These are phyloP conservation scores for Omphalotus olearius DNA, from an alignment of 1,284 basidiomycete genomes.

Conservation along the genomic window DNA sequence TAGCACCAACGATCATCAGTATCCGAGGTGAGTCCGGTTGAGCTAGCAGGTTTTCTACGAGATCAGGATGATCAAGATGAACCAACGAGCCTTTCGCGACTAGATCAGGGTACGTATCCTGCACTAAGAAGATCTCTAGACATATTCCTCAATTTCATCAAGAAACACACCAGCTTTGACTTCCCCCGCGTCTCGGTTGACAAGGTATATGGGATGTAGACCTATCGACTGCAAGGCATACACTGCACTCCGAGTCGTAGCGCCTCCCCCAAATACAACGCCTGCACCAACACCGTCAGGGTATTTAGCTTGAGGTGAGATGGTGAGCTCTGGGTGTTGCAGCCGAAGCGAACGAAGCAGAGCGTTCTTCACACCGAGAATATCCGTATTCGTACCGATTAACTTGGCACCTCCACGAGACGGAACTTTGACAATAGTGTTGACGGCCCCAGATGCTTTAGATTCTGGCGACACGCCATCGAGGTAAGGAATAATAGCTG, in stretches of 20 bases:
- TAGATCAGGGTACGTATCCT: slow-evolving; percentile 12
- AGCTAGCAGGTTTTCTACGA: slow-evolving; percentile 14
- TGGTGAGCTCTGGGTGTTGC: slow-evolving; percentile 6
- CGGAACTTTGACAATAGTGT: slow-evolving; percentile 18
- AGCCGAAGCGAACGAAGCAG: slow-evolving; percentile 14
- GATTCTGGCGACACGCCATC: slow-evolving; percentile 17
- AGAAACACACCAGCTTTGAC: slow-evolving; percentile 11
- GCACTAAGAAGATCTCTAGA: slow-evolving; percentile 2
- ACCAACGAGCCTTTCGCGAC: slow-evolving; percentile 10
- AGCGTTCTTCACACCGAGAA: slow-evolving; percentile 16
- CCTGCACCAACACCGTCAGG: slow-evolving; percentile 10
- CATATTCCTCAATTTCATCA: no score
- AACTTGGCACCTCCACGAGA: slow-evolving; percentile 10
- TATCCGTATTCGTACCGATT: slow-evolving; percentile 19
- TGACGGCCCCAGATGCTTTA: slow-evolving; percentile 16
- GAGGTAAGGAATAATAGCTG: slow-evolving; percentile 16
- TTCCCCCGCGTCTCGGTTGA: slow-evolving; percentile 15
- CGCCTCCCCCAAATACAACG: slow-evolving; percentile 18
- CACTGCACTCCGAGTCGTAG: slow-evolving; percentile 17
- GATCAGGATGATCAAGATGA: slow-evolving; percentile 12
- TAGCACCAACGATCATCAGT: slow-evolving; percentile 18
- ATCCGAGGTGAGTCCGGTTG: slow-evolving; percentile 7
- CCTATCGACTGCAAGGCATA: slow-evolving; percentile 17
- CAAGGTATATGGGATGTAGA: slow-evolving; percentile 17
- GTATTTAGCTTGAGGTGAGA: slow-evolving; percentile 10